phyloP scores from a whole-genome alignment of 305 asterid species.

The Fraxinus angustifolia region DNA sequence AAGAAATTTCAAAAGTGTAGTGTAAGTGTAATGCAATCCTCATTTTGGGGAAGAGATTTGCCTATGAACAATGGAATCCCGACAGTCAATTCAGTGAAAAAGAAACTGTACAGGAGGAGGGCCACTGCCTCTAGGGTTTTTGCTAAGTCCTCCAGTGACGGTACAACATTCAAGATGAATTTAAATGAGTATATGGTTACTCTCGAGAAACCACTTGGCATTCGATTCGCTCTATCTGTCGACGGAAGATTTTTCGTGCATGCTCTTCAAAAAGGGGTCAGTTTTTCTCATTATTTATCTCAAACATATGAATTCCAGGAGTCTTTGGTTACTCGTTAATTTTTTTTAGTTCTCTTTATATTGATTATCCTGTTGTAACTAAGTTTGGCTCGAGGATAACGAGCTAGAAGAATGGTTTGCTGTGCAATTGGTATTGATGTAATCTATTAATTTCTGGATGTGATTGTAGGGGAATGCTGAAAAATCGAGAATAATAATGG shows the following conservation, averaged over 20 bases:
- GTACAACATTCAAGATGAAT: conserved; percentile 58
- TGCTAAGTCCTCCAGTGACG: conserved; percentile 34
- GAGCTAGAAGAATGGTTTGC: background rate
- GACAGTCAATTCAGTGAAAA: conserved; percentile 14
- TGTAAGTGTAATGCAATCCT: conserved; percentile 24
- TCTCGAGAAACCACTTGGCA: conserved; percentile 84
- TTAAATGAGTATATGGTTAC: conserved; percentile 83
- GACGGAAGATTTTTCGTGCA: conserved; percentile 85
- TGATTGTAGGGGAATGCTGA: conserved; percentile 86
- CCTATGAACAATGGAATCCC: conserved; percentile 26
- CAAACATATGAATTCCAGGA: background rate
- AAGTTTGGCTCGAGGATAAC: background rate
- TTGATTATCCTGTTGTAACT: background rate
- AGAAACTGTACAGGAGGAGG: conserved; percentile 20
- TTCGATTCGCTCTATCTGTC: conserved; percentile 78
- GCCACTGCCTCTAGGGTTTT: conserved; percentile 27
- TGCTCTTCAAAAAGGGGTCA: conserved; percentile 90
- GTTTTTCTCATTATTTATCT: background rate
- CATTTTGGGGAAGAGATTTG: conserved; percentile 47
- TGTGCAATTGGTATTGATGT: background rate
- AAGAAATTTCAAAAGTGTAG: conserved; percentile 16
- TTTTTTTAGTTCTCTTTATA: background rate
- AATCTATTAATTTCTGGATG: conserved; percentile 13
- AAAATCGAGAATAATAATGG: conserved; percentile 88
- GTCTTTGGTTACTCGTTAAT: background rate